A percentile compares a stretch with the other conserved stretches of the same genome.
Conservation (phyloP, 208 protist species). For the Leishmania martiniquensis region DNA sequence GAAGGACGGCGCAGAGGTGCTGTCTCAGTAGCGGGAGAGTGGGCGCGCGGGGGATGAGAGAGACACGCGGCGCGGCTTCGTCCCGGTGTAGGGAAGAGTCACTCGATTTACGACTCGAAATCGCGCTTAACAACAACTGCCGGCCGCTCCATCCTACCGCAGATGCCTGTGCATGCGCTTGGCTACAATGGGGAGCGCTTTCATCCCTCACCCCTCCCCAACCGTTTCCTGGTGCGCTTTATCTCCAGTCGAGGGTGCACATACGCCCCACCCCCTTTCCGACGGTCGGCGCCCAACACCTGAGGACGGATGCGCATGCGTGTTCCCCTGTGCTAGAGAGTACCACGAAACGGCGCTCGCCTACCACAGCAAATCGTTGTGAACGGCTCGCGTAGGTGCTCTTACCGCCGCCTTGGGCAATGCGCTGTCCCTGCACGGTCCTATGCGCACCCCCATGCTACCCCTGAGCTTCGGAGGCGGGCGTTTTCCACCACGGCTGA, state of each 20-base stretch:
- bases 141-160: neutral
- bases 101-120: neutral
- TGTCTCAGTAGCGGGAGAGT: neutral
- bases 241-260: neutral
- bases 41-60: no score
- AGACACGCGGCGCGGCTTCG: no score
- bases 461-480: neutral
- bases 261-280: neutral
- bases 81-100: neutral
- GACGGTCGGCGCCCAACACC: neutral
- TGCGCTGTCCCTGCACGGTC: neutral
- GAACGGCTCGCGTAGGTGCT: neutral
- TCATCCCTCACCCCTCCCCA: neutral
- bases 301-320: neutral
- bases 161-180: neutral
- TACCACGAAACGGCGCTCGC: neutral
- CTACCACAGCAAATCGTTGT: neutral
- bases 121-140: neutral
- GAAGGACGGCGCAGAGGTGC: neutral
- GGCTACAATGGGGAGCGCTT: neutral
- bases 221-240: neutral
- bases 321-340: neutral
- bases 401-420: neutral
- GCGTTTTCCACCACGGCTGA: slow-evolving; percentile 42
- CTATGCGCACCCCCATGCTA: neutral